A percentile compares a stretch with the other conserved stretches of the same genome.
Conservation (phyloP, 768 basidiomycete genomes). For the Russula foetens region DNA sequence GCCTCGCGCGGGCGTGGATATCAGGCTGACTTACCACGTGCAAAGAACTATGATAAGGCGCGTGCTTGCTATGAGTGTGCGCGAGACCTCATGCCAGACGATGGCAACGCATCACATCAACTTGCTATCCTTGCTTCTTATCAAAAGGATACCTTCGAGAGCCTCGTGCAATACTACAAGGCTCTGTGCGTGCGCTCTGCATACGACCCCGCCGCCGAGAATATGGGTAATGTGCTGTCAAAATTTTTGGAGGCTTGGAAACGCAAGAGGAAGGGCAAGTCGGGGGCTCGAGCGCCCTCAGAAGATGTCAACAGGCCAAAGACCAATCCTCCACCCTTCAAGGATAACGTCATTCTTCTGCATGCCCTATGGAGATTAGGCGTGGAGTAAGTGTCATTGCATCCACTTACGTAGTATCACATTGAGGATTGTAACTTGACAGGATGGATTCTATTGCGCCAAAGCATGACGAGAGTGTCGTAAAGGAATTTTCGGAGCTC, state of each 20-base stretch:
- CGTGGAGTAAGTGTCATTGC: constrained; percentile 39
- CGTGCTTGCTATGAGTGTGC: constrained; percentile 83
- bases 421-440: constrained; percentile 11
- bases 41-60: constrained; percentile 63
- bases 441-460: constrained; percentile 45
- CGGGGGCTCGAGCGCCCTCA: constrained; percentile 33
- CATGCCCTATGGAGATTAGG: constrained; percentile 63
- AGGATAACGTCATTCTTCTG: constrained; percentile 64
- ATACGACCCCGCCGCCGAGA: constrained; percentile 83
- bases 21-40: constrained; percentile 28
- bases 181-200: constrained; percentile 81
- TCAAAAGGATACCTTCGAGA: constrained; percentile 70
- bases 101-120: constrained; percentile 94
- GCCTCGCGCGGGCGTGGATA: constrained; percentile 39
- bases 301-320: constrained; percentile 38
- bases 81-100: constrained; percentile 68
- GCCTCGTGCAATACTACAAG: constrained; percentile 83
- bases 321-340: constrained; percentile 51
- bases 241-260: constrained; percentile 59
- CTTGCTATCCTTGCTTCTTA: constrained; percentile 89
- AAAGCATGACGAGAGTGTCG: constrained; percentile 40
- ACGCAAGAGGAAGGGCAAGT: constrained; percentile 28
- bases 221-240: constrained; percentile 63
- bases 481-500: constrained; percentile 49
- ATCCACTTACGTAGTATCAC: neutral